Percentiles rank a stretch among this genome's conserved stretches.
Conservation (phyloP, 1,139 yeast species). For the Sugiyamaella pinicola region DNA sequence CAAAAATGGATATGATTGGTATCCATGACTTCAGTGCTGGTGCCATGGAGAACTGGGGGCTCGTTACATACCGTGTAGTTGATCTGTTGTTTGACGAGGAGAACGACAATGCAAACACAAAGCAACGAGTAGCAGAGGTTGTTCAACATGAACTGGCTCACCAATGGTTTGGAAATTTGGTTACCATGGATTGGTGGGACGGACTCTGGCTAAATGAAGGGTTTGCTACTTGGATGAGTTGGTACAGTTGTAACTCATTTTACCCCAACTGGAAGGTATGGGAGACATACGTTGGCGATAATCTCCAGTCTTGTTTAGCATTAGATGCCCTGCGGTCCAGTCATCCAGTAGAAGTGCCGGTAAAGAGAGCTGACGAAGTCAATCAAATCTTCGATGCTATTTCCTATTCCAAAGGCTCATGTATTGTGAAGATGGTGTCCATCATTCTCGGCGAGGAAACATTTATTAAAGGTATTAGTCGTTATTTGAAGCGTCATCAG, state of each 20-base stretch:
- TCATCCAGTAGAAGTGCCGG: constrained; percentile 88
- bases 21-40: constrained; percentile 83
- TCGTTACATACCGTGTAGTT: constrained; percentile 78
- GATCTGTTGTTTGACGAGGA: constrained; percentile 70
- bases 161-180: constrained; percentile 92
- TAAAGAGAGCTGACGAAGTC: constrained; percentile 75
- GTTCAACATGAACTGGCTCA: constrained; percentile 91
- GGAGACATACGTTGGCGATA: constrained; percentile 69
- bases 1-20: constrained; percentile 81
- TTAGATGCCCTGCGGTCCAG: constrained; percentile 78
- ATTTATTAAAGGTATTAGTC: constrained; percentile 76
- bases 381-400: constrained; percentile 87
- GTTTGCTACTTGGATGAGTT: constrained; percentile 89
- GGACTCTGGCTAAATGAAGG: constrained; percentile 92
- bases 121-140: constrained; percentile 81
- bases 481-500: constrained; percentile 68
- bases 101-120: constrained; percentile 66
- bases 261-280: constrained; percentile 89
- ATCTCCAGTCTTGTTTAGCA: constrained; percentile 67
- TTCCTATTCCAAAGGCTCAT: constrained; percentile 81
- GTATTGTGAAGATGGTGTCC: constrained; percentile 76
- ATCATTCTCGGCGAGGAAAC: constrained; percentile 72
- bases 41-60: constrained; percentile 94
- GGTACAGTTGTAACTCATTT: constrained; percentile 73
- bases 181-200: constrained; percentile 96